Percentiles rank a stretch among this genome's conserved stretches.
These are phyloP conservation scores for Aspergillus sp. DNA, from an alignment of 2,329 filamentous ascomycete species.

Conservation along the genomic window DNA sequence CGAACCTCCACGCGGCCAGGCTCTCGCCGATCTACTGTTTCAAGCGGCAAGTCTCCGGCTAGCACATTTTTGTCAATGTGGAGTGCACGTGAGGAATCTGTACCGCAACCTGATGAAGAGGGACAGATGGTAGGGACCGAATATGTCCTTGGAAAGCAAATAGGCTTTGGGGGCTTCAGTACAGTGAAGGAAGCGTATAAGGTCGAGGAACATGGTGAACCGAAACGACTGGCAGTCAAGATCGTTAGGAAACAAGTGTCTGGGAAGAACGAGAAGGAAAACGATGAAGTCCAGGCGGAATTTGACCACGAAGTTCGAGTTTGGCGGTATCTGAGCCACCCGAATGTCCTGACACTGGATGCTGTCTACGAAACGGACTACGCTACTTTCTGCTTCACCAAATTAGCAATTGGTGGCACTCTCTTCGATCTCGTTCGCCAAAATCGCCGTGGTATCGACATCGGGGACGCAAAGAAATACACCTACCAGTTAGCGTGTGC, in stretches of 20 bases:
- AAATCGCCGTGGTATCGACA: slow-evolving; percentile 49
- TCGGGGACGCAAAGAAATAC: slow-evolving; percentile 54
- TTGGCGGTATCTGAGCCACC: slow-evolving; percentile 61
- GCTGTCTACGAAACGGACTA: slow-evolving; percentile 63
- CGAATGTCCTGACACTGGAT: slow-evolving; percentile 58
- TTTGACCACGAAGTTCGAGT: slow-evolving; percentile 66
- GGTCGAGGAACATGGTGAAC: slow-evolving; percentile 51
- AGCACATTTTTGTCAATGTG: slow-evolving; percentile 56
- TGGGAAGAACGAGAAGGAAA: slow-evolving; percentile 55
- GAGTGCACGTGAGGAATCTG: slow-evolving; percentile 36
- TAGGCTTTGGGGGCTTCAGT: slow-evolving; percentile 63
- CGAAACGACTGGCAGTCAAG: slow-evolving; percentile 57
- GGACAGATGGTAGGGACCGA: slow-evolving; percentile 63
- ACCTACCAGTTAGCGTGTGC: slow-evolving; percentile 60
- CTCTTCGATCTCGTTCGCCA: slow-evolving; percentile 59
- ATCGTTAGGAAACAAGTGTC: slow-evolving; percentile 59
- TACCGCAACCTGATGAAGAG: slow-evolving; percentile 58
- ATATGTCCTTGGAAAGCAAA: slow-evolving; percentile 63
- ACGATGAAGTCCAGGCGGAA: slow-evolving; percentile 61
- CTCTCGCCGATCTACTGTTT: slow-evolving; percentile 47
- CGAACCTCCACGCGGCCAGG: slow-evolving; percentile 28
- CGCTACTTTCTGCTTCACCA: slow-evolving; percentile 66
- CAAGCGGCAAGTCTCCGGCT: slow-evolving; percentile 53
- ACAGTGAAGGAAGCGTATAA: slow-evolving; percentile 64
- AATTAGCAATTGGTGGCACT: slow-evolving; percentile 59